Evolutionary conservation across 2,329 filamentous ascomycete genomes (phyloP), one percentile per base, ranked within the genome.

Genomic region (Trichoderma citrinoviride): DNA sequence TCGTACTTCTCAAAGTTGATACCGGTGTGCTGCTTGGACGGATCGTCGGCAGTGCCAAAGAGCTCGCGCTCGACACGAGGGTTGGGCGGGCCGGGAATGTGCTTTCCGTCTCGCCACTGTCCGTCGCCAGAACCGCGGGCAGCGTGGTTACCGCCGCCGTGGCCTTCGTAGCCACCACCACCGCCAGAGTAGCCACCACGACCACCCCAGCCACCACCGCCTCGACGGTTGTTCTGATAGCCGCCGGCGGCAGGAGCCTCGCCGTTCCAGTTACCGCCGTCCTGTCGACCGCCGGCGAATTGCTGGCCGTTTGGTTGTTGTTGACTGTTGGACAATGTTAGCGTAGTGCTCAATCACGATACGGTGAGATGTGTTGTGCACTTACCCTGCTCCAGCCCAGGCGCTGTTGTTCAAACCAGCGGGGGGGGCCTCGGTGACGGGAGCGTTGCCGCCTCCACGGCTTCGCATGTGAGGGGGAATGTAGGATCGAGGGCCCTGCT

Each of bases 1-100:
- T 99, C 95, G 81, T 99, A 99, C 85, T 99, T 99, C 83, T 97
- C 90, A 77, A 99, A 99, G 87, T 99, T 99, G 90, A 99, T 98
- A 80, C 95, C 95, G 40, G 93, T 97, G 75, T 96, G 91, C 79
- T 97, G 91, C 85, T 97, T 98, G 71, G 90, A 88, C 68, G 94
- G 92, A 75, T 98, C 95, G 78, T 98, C 94, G 72, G 89, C 83
- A 57, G 90, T 83, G 74, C 95, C 95, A 77, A 97, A 99, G 60
- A 99, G 90, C 76, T 99, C 95, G 73, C 93, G 93, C 86, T 99
- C 95, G 53, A 96, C 71, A 72, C 94, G 93, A 69, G 89, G 85
- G 82, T 98, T 98, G 72, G 89, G 79, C 68, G 93, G 92, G 65
- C 95, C 95, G 67, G 94, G 86, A 73, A 97, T 83, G 82, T 99